A percentile compares a stretch with the other conserved stretches of the same genome.
Evolutionary conservation across 768 basidiomycete species (phyloP).

Genomic region (Fomitopsis serialis): DNA sequence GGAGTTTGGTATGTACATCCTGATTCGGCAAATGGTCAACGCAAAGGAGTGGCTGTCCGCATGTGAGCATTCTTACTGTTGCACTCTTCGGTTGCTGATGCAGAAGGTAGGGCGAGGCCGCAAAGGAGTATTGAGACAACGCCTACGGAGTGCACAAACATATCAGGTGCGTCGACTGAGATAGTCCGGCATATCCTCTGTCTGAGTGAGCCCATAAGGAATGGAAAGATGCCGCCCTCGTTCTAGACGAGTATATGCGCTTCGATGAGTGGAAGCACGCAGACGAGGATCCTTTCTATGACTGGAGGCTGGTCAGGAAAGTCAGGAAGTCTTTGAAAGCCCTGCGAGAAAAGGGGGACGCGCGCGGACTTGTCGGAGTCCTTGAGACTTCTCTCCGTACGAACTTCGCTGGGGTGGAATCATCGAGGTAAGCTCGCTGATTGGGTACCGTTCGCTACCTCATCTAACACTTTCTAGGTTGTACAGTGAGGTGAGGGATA

Average conservation of each 20-base stretch:
- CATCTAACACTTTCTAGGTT: conserved; percentile 40
- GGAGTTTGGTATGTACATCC: conserved; percentile 83
- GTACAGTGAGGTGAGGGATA: conserved; percentile 70
- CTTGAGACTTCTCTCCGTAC: conserved; percentile 85
- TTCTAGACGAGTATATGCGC: conserved; percentile 74
- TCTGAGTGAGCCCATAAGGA: conserved; percentile 39
- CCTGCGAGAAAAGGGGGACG: conserved; percentile 73
- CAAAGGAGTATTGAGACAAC: conserved; percentile 72
- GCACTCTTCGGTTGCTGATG: neutral
- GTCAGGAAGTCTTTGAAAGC: conserved; percentile 66
- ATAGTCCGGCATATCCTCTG: neutral
- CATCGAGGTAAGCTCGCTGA: conserved; percentile 46
- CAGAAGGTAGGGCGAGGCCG: conserved; percentile 67
- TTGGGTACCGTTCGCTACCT: neutral
- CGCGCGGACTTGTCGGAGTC: conserved; percentile 81
- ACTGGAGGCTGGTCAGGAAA: conserved; percentile 82
- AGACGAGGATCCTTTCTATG: conserved; percentile 88
- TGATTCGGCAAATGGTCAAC: conserved; percentile 90
- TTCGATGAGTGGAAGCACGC: conserved; percentile 89
- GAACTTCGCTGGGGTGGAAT: conserved; percentile 93
- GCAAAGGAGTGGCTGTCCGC: conserved; percentile 90
- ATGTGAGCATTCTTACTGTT: conserved; percentile 42
- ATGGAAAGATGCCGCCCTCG: conserved; percentile 81
- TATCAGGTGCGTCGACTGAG: conserved; percentile 52
- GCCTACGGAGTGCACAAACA: conserved; percentile 64